Conservation (phyloP, 2,329 filamentous ascomycete genomes). For the Fusarium mundagurra region DNA sequence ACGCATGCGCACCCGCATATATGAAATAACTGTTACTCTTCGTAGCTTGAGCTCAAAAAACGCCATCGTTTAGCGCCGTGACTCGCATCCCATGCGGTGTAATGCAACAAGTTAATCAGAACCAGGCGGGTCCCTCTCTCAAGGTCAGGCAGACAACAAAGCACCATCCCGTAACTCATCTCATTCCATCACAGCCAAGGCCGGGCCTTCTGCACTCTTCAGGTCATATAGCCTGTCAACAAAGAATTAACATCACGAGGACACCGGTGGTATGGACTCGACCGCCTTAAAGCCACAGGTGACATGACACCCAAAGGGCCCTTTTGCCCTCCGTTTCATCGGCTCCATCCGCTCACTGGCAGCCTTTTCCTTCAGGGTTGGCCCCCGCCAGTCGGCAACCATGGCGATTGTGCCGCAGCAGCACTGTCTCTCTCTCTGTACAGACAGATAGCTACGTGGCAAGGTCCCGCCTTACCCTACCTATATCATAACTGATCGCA, state of each 20-base stretch:
- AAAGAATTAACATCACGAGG: conserved; percentile 22
- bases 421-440: not conserved
- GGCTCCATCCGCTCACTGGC: conserved; percentile 29
- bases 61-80: conserved; percentile 28
- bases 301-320: conserved; percentile 10
- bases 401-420: conserved; percentile 21
- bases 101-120: conserved; percentile 14
- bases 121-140: conserved; percentile 15
- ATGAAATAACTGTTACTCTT: conserved; percentile 1
- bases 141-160: conserved; percentile 7
- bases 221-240: conserved; percentile 18
- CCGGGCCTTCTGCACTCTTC: conserved; percentile 25
- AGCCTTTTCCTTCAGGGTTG: conserved; percentile 1
- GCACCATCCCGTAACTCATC: not conserved
- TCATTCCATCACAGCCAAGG: conserved; percentile 1
- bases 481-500: conserved; percentile 31
- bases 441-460: conserved; percentile 30
- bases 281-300: conserved; percentile 18
- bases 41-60: conserved; percentile 1
- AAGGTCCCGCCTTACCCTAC: conserved; percentile 26
- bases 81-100: conserved; percentile 33
- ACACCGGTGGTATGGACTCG: conserved; percentile 5
- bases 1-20: conserved; percentile 15
- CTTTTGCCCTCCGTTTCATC: conserved; percentile 21
- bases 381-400: conserved; percentile 32